Conservation (phyloP, 2,329 filamentous ascomycete species). For the Tolypocladium endophyticum region DNA sequence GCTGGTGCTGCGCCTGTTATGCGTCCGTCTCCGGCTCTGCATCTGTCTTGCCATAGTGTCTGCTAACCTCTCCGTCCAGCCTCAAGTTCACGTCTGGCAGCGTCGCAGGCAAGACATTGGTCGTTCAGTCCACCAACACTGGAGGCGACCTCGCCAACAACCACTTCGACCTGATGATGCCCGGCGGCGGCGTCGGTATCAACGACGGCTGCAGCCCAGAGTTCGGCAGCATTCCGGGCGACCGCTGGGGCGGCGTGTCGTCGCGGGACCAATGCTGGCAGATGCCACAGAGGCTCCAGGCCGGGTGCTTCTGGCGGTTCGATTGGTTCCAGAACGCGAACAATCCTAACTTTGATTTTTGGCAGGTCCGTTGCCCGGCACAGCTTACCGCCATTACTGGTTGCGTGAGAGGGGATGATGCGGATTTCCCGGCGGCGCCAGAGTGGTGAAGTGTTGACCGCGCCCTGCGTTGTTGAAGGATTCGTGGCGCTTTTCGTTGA, state of each 20-base stretch:
- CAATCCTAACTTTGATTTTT: constrained; percentile 44
- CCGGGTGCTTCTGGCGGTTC: constrained; percentile 53
- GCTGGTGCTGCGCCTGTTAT: constrained; percentile 60
- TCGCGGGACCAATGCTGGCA: constrained; percentile 38
- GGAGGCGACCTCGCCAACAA: constrained; percentile 17
- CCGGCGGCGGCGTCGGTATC: constrained; percentile 43
- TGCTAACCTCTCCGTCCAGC: constrained; percentile 4
- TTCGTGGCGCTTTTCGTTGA: neutral
- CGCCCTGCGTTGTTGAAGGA: neutral
- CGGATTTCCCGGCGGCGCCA: constrained; percentile 12
- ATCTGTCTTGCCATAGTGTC: neutral
- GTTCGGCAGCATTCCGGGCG: constrained; percentile 34
- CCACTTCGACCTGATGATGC: constrained; percentile 37
- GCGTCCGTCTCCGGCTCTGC: constrained; percentile 22
- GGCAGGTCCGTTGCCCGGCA: constrained; percentile 44
- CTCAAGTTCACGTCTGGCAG: constrained; percentile 41
- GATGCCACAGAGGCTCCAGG: constrained; percentile 42
- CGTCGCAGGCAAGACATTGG: constrained; percentile 49
- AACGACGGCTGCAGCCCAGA: constrained; percentile 41
- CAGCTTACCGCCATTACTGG: constrained; percentile 31
- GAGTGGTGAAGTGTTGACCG: neutral
- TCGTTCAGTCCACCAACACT: constrained; percentile 55
- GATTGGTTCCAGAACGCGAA: constrained; percentile 52
- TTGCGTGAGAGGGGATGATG: constrained; percentile 21
- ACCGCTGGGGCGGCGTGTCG: constrained; percentile 46